Base-by-base conservation (phyloP, 176 grass and related monocot genomes). In the Paspalum vaginatum region DNA sequence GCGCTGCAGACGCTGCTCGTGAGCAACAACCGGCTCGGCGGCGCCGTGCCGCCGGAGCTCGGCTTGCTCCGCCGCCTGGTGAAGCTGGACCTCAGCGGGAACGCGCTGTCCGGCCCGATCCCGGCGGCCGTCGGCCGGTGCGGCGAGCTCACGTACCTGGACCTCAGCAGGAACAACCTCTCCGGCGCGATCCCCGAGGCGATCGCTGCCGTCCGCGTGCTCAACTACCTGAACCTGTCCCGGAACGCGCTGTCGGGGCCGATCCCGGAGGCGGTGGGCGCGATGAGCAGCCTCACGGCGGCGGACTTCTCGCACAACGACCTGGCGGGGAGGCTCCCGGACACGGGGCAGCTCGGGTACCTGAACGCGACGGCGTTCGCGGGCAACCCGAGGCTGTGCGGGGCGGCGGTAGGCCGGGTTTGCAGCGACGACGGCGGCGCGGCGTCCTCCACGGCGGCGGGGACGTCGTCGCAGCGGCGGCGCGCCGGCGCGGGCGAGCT, bases 241-340 rank as follows among this genome's bases (percentile, higher is more conserved):
- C 75, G 85, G 72, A 99, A 99, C 78, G 71, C 76, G 58, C 90
- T 99, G 0, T 85, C 71, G 15, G 81, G 70, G 57, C 73, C 88
- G 4, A 93, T 99, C 71, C 97, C 97, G 20, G 67, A 55, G 21
- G 88, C 88, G 12, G 79, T 99, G 27, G 88, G 86, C 1, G 79
- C 58, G 44, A 96, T 99, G 93, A 56, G 88, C 76, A 99, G 97
- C 67, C 87, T 99, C 2, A 99, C 97, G 9, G 93, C 87, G 10
- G 90, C 82, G 0, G 97, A 99, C 44, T 99, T 99, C 84, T 95
- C 97, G 0, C 96, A 91, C 86, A 99, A 99, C 79, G 79, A 88
- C 61, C 83, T 99, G 13, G 80, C 88, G 0, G 97, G 97, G 0
- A 40, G 56, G 68, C 45, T 99, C n/a, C 93, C 97, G 0, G 72